Evolutionary conservation across 2,329 filamentous ascomycete species (phyloP), one percentile per base, ranked within the genome.

Genomic region (Whalleya microplaca): DNA sequence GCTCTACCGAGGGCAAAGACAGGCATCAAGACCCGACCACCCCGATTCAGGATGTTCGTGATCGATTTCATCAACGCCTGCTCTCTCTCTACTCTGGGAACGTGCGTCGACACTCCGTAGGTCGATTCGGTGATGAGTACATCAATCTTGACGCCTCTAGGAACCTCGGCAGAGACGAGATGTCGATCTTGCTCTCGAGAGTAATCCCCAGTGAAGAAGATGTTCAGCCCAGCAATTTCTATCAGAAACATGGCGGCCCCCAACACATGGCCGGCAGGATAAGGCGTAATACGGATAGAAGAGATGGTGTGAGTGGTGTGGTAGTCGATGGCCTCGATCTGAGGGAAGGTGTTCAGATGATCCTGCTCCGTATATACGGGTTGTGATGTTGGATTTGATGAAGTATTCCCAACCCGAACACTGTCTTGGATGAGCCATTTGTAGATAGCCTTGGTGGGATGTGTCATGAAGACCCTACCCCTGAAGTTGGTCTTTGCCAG

Each of bases 341-440:
- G 85, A 10, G 92, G 90, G 58, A 98, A 94, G 0, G 94, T 98
- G 61, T 92, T 92, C 23, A 96, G 82, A 74, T 98, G 93, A 71
- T 99, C 95, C 66, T 94, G 89, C 75, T 99, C 95, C 1, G 92
- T 97, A 73, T 97, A 99, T 45, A 98, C 86, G 70, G 91, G 81
- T 80, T 95, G 83, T 68, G 90, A 81, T 0, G 80, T 81, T 51
- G 80, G 77, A 63, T 85, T 84, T 9, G 84, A 85, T 1, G 84
- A 86, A 3, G 84, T 87, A 69, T 87, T 90, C 71, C 89, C 89
- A 27, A 99, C 93, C 56, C 95, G 88, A 44, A 99, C 91, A 64
- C 92, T 96, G 75, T 99, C 95, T 74, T 96, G 92, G 61, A 98
- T 97, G 49, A 98, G 86, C 94, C 95, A 98, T 77, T 98, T 98